phyloP scores from a whole-genome alignment of 495 filamentous ascomycete species.

The Podospora pseudocomata region DNA sequence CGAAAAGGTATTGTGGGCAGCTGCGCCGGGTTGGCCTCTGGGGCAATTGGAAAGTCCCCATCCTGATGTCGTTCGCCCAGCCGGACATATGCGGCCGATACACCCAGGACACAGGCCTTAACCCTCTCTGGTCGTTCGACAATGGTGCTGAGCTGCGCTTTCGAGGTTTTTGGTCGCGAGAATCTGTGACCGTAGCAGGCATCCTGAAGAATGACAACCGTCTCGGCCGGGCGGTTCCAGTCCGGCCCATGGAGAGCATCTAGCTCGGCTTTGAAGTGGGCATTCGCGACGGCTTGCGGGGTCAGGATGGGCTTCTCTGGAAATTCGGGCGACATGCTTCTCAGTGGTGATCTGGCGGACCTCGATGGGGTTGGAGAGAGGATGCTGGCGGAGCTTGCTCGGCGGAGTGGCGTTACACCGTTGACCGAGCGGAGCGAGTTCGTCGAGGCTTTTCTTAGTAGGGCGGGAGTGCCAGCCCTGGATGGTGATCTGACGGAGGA shows the following conservation, averaged over 20 bases:
- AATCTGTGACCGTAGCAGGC: constrained; percentile 90
- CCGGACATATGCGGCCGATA: constrained; percentile 83
- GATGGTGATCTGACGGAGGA: constrained; percentile 32
- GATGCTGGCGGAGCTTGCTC: constrained; percentile 49
- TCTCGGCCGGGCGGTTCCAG: constrained; percentile 51
- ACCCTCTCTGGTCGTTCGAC: constrained; percentile 92
- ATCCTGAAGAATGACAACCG: constrained; percentile 83
- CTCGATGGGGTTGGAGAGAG: constrained; percentile 33
- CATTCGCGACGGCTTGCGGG: constrained; percentile 63
- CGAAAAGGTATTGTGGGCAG: constrained; percentile 69
- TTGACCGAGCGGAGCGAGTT: constrained; percentile 50
- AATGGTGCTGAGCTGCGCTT: constrained; percentile 63
- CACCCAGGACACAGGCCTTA: constrained; percentile 73
- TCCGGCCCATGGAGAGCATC: constrained; percentile 55
- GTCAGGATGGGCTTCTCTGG: constrained; percentile 51
- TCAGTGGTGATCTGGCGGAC: constrained; percentile 35
- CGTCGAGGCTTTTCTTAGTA: constrained; percentile 53
- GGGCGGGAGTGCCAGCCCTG: constrained; percentile 48
- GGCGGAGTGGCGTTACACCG: constrained; percentile 44
- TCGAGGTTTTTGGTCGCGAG: constrained; percentile 71
- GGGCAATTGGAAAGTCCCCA: constrained; percentile 61
- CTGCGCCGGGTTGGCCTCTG: constrained; percentile 43
- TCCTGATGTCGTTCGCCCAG: constrained; percentile 77
- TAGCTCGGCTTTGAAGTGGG: constrained; percentile 67
- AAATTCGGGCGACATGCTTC: constrained; percentile 35